These are phyloP conservation scores for Aspergillus udagawae DNA, from an alignment of 2,329 filamentous ascomycete species.

Conservation along the genomic window DNA sequence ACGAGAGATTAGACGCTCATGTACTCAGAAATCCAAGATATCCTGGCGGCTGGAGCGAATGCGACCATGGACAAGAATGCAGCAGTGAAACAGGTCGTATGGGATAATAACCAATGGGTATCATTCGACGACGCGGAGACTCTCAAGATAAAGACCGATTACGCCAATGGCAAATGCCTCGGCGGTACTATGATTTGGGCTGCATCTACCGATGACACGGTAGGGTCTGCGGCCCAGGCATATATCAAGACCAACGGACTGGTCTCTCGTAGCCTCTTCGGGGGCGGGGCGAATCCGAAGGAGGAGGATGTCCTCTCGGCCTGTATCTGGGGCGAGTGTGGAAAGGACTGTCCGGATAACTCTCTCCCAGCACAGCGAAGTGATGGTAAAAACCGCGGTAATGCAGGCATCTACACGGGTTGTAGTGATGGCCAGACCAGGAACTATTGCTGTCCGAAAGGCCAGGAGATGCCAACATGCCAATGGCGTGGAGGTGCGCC, in stretches of 20 bases:
- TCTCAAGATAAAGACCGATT: conserved; percentile 30
- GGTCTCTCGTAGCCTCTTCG: background rate
- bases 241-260: background rate
- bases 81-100: conserved; percentile 33
- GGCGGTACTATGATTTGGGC: conserved; percentile 19
- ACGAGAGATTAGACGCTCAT: conserved; percentile 20
- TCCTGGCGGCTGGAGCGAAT: conserved; percentile 17
- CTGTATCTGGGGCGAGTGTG: background rate
- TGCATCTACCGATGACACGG: background rate
- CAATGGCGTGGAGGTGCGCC: background rate
- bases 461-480: background rate
- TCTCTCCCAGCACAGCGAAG: background rate
- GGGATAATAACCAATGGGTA: conserved; percentile 40
- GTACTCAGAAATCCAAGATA: conserved; percentile 33
- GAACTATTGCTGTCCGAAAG: background rate
- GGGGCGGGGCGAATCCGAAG: background rate
- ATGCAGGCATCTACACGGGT: background rate
- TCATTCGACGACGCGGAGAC: conserved; percentile 40
- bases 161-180: conserved; percentile 30
- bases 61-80: conserved; percentile 24
- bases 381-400: background rate
- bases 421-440: background rate
- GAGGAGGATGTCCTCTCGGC: background rate
- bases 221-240: background rate
- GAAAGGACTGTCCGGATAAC: background rate